phyloP scores from a whole-genome alignment of 371 early-diverging fungal genomes.

The Apophysomyces variabilis region DNA sequence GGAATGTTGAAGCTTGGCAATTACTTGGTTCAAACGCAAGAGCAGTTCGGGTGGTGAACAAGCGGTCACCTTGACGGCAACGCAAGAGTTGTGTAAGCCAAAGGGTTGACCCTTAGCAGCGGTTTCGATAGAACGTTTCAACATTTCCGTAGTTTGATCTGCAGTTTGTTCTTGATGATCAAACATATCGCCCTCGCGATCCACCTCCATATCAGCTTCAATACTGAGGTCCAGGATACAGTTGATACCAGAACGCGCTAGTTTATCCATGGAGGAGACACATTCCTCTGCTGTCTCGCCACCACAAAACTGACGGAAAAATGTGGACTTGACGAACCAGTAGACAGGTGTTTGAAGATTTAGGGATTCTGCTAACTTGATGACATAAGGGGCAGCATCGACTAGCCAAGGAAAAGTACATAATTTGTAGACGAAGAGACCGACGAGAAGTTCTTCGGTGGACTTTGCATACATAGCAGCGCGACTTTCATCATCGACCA shows the following conservation, averaged over 20 bases:
- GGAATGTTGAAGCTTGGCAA: slow-evolving; percentile 41
- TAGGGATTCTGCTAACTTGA: slow-evolving; percentile 59
- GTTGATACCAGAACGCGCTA: slow-evolving; percentile 73
- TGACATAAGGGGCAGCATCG: slow-evolving; percentile 50
- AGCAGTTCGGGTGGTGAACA: slow-evolving; percentile 79
- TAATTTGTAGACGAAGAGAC: slow-evolving; percentile 39
- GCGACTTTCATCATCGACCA: slow-evolving; percentile 44
- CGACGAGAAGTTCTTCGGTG: slow-evolving; percentile 37
- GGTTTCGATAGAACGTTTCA: slow-evolving; percentile 64
- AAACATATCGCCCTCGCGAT: slow-evolving; percentile 48
- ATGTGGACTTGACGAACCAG: slow-evolving; percentile 79
- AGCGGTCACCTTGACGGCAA: slow-evolving; percentile 91
- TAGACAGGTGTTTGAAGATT: slow-evolving; percentile 63
- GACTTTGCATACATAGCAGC: slow-evolving; percentile 60
- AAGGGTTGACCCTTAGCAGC: slow-evolving; percentile 38
- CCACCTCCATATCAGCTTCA: slow-evolving; percentile 81
- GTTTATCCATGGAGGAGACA: slow-evolving; percentile 71
- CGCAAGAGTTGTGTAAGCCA: slow-evolving; percentile 52
- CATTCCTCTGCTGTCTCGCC: slow-evolving; percentile 87
- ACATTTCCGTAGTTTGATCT: slow-evolving; percentile 60
- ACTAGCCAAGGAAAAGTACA: slow-evolving; percentile 48
- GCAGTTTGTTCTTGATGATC: slow-evolving; percentile 43
- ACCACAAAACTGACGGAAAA: slow-evolving; percentile 90
- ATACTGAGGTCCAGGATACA: slow-evolving; percentile 85
- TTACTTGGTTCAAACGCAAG: slow-evolving; percentile 68